These are phyloP conservation scores for Lonicera japonica DNA, from an alignment of 129 eudicot species.

Conservation along the genomic window DNA sequence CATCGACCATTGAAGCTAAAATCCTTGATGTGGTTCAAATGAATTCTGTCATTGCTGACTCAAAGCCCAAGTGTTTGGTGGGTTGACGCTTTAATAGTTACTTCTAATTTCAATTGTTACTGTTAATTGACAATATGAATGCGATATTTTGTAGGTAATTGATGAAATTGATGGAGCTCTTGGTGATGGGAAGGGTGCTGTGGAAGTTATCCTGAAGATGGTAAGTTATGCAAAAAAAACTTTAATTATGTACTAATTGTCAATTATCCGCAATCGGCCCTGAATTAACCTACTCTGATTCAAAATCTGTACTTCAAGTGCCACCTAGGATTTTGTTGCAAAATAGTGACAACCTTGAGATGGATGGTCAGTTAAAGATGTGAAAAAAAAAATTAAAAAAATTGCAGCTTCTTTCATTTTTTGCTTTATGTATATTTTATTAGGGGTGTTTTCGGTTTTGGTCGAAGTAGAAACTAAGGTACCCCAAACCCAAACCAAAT, in stretches of 20 bases:
- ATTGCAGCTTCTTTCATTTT: no score
- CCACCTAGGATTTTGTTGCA: background rate
- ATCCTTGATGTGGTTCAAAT: slow-evolving; percentile 93
- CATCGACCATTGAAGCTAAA: slow-evolving; percentile 74
- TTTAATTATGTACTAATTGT: no score
- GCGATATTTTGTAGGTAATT: slow-evolving; percentile 45
- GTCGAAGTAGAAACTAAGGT: no score
- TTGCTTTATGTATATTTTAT: no score
- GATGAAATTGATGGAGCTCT: slow-evolving; percentile 99
- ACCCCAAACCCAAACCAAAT: no score
- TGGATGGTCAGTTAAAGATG: background rate
- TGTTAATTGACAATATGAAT: slow-evolving; percentile 1
- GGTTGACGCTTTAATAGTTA: slow-evolving; percentile 11
- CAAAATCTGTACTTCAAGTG: background rate
- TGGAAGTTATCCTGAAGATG: slow-evolving; percentile 85
- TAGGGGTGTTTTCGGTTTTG: no score
- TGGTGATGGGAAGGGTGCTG: slow-evolving; percentile 97
- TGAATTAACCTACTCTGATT: background rate
- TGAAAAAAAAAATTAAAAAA: no score
- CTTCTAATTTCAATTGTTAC: background rate
- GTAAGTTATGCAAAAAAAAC: slow-evolving; percentile 34
- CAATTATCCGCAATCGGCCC: no score
- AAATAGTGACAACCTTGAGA: background rate
- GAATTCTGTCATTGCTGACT: slow-evolving; percentile 83
- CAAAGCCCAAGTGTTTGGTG: slow-evolving; percentile 99